phyloP scores from a whole-genome alignment of 2,329 filamentous ascomycete species.

The Clathrospora elynae region DNA sequence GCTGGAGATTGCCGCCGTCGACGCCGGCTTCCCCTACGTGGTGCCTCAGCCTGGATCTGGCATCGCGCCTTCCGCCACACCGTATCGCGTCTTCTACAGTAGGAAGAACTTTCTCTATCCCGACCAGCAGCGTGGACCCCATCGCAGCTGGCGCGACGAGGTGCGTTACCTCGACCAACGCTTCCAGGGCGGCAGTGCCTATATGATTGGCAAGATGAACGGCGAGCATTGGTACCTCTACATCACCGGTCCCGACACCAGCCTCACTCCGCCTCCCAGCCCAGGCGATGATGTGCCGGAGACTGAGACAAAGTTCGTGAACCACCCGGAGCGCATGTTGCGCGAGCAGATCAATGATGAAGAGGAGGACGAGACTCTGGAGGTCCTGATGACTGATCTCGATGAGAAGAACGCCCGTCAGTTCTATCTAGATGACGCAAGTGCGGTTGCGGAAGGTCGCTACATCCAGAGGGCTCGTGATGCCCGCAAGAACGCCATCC shows the following conservation, averaged over 20 bases:
- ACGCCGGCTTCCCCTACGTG: conserved; percentile 87
- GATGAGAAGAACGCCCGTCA: conserved; percentile 69
- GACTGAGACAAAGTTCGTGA: conserved; percentile 64
- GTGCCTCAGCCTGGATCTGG: conserved; percentile 69
- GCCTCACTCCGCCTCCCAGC: conserved; percentile 80
- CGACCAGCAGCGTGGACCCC: conserved; percentile 89
- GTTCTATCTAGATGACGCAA: conserved; percentile 79
- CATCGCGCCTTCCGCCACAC: conserved; percentile 77
- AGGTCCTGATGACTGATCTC: conserved; percentile 71
- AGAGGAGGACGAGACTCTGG: conserved; percentile 74
- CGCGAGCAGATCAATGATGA: conserved; percentile 51
- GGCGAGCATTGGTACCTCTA: conserved; percentile 99
- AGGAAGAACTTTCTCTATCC: conserved; percentile 98
- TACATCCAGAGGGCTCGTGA: conserved; percentile 70
- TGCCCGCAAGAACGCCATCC: conserved; percentile 64
- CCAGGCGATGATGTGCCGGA: conserved; percentile 62
- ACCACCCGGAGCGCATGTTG: conserved; percentile 62
- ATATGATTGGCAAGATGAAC: conserved; percentile 99
- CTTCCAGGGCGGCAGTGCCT: conserved; percentile 90
- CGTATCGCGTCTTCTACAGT: conserved; percentile 97
- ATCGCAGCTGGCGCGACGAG: conserved; percentile 97
- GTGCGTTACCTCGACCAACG: conserved; percentile 90
- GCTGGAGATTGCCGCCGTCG: conserved; percentile 84
- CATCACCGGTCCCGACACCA: conserved; percentile 82
- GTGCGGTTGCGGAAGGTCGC: conserved; percentile 83